Percentiles rank a stretch among this genome's conserved stretches.
Conservation (phyloP, 345 rosid genomes). For the Euphorbia peplus region DNA sequence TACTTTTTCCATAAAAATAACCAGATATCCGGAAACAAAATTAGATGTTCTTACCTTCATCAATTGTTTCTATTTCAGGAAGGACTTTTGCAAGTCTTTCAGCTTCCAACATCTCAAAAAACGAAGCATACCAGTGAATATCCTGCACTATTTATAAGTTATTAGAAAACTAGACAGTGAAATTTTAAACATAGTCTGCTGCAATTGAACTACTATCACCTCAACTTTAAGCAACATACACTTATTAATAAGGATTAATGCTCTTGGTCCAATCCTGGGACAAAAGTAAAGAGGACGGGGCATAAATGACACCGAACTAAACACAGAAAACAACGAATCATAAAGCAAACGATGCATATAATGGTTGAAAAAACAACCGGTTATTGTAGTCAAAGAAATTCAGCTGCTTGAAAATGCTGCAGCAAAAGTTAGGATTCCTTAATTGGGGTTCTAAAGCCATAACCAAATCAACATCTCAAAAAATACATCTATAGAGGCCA, state of each 20-base stretch:
- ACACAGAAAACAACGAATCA: not conserved
- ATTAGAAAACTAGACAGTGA: conserved; percentile 8
- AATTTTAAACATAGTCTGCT: conserved; percentile 1
- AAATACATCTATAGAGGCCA: too few relatives aligned
- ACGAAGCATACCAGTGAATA: conserved; percentile 46
- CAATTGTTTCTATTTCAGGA: conserved; percentile 51
- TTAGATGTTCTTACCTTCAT: conserved; percentile 47
- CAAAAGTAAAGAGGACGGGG: conserved; percentile 11
- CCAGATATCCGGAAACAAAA: not conserved
- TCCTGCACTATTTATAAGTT: conserved; percentile 42
- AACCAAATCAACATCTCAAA: too few relatives aligned
- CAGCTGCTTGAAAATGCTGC: not conserved
- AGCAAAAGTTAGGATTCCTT: not conserved
- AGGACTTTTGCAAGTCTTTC: conserved; percentile 57
- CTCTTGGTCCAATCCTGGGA: conserved; percentile 53
- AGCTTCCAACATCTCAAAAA: conserved; percentile 54
- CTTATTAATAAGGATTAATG: conserved; percentile 53
- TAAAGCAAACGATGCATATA: not conserved
- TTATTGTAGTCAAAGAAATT: not conserved
- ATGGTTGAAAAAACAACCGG: not conserved
- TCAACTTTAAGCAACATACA: conserved; percentile 64
- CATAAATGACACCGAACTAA: not conserved
- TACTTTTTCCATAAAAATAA: not conserved
- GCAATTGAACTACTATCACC: conserved; percentile 33
- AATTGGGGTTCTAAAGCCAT: too few relatives aligned